Evolutionary conservation across 805 yeast species (phyloP).

Genomic region (Blastobotrys terrestris): DNA sequence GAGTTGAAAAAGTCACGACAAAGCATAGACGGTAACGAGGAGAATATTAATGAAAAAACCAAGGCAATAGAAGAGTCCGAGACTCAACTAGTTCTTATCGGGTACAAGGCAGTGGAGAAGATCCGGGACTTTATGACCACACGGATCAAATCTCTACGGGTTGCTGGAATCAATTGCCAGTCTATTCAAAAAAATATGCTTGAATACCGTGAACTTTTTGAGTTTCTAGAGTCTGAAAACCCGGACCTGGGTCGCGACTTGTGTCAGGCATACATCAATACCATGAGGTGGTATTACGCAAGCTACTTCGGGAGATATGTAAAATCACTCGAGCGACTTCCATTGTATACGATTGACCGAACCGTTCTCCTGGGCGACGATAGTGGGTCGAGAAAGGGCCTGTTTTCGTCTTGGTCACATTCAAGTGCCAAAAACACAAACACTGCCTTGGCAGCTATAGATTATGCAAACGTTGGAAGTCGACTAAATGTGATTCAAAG

Average conservation of each 20-base stretch:
- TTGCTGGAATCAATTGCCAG: conserved; percentile 64
- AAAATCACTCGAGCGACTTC: conserved; percentile 62
- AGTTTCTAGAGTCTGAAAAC: conserved; percentile 50
- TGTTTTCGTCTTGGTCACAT: not conserved
- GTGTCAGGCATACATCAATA: conserved; percentile 71
- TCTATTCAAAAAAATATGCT: conserved; percentile 61
- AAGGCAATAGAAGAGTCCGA: conserved; percentile 18
- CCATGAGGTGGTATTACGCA: conserved; percentile 91
- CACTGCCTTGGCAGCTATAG: conserved; percentile 32
- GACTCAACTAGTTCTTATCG: conserved; percentile 44
- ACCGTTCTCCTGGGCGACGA: conserved; percentile 46
- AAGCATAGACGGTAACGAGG: not conserved
- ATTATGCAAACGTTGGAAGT: conserved; percentile 52
- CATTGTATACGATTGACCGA: conserved; percentile 49
- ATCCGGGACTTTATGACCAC: conserved; percentile 61
- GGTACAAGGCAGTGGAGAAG: conserved; percentile 63
- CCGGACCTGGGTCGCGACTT: conserved; percentile 64
- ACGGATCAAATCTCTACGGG: conserved; percentile 62
- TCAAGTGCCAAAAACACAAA: not conserved
- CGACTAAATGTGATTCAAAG: conserved; percentile 53
- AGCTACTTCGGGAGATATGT: conserved; percentile 72
- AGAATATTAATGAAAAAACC: conserved; percentile 1
- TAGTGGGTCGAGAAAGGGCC: not conserved
- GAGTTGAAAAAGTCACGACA: conserved; percentile 1
- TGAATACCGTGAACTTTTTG: conserved; percentile 53